Evolutionary conservation across 768 basidiomycete genomes (phyloP), one percentile per base, ranked within the genome.

Genomic region (Basidioascus undulatus): DNA sequence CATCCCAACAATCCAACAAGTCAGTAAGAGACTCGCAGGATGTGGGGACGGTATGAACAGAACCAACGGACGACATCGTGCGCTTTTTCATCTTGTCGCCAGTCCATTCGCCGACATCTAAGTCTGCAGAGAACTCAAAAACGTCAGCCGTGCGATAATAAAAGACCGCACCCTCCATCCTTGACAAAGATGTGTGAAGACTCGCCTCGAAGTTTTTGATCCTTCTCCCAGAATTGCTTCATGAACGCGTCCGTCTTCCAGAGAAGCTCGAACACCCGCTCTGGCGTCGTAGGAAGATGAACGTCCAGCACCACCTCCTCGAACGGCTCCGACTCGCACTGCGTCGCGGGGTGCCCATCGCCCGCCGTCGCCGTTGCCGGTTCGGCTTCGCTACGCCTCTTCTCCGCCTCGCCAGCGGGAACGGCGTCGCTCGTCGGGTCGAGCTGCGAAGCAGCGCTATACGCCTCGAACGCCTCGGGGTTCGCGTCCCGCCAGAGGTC

Each of bases 271-370:
- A 43, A 46, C 24, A 39, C 41, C 32, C 43, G 38, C 37, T 42
- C 40, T 15, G 45, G 45, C 16, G 44, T 34, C 16, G 33, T 42
- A 9, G 45, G 45, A 16, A 46, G 36, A 3, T 42, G 24, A 12
- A 46, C 37, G 32, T 46, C 45, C 2, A 46, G 37, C 9, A 42
- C 36, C 6, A 35, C 35, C 26, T 46, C 34, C 32, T 46, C 44
- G 41, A 49, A 25, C 39, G 44, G 46, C 33, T 49, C 45, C 8
- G 48, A 45, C 27, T 44, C 45, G 19, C 44, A 41, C 13, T 33
- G 27, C 10, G 40, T 41, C 19, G 44, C 45, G 6, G 43, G 12
- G 19, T 43, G 45, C 11, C 30, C 42, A 6, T 9, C 35, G 16
- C 24, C 19, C 19, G 6, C 32, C 24, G 20, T 16, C 21, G 33